Percentiles rank a stretch among this genome's conserved stretches.
phyloP scores from a whole-genome alignment of 441 rosid species.

The Biscutella laevigata region DNA sequence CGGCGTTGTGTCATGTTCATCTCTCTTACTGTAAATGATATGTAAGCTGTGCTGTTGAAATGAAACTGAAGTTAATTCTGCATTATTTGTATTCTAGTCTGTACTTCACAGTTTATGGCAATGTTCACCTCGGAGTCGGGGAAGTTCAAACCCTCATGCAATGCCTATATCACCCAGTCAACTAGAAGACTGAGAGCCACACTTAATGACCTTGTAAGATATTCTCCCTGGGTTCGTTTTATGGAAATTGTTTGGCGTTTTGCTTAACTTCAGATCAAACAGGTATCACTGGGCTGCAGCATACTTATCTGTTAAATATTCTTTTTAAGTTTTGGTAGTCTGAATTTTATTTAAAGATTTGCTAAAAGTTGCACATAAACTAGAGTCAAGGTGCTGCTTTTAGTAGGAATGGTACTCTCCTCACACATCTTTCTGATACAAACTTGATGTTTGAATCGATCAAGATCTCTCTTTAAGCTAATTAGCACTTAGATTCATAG shows the following conservation, averaged over 20 bases:
- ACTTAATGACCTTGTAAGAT: conserved; percentile 81
- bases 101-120: conserved; percentile 80
- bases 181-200: conserved; percentile 77
- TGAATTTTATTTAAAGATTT: background rate
- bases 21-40: conserved; percentile 4
- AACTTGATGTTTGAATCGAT: too few relatives aligned
- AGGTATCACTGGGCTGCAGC: background rate
- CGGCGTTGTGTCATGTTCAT: conserved; percentile 4
- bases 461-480: too few relatives aligned
- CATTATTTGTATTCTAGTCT: conserved; percentile 37
- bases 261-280: background rate
- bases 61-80: conserved; percentile 8
- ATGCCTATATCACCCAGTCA: conserved; percentile 79
- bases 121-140: conserved; percentile 58
- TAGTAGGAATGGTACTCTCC: background rate
- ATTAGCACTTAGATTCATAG: too few relatives aligned
- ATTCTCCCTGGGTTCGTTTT: background rate
- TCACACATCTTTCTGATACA: background rate
- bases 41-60: background rate
- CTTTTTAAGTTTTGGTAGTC: background rate
- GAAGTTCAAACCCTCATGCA: conserved; percentile 42
- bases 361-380: background rate
- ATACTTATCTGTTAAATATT: background rate
- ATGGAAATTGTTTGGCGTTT: background rate
- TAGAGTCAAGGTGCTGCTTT: background rate